Conservation (phyloP, 2,329 filamentous ascomycete species). For the Aspergillus vadensis region DNA sequence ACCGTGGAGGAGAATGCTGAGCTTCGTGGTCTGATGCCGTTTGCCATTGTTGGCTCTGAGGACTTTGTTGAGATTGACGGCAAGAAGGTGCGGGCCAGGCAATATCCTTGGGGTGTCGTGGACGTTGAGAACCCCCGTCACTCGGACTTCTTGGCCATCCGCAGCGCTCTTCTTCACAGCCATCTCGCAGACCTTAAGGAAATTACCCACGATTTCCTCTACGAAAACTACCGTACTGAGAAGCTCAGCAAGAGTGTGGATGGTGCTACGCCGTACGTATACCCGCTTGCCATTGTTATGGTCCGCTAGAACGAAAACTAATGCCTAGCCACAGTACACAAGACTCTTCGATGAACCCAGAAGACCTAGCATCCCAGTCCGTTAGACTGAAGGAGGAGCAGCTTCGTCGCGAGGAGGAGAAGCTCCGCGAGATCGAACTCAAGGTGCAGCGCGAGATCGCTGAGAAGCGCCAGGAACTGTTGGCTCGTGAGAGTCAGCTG, state of each 20-base stretch:
- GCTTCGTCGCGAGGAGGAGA: slow-evolving; percentile 98
- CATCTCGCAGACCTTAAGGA: slow-evolving; percentile 98
- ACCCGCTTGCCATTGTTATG: not conserved
- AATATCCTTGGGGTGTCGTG: slow-evolving; percentile 98
- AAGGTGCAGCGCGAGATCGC: slow-evolving; percentile 99
- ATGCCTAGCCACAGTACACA: slow-evolving; percentile 37
- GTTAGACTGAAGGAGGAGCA: slow-evolving; percentile 99
- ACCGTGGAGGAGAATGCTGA: slow-evolving; percentile 99
- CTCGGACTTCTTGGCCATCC: slow-evolving; percentile 96
- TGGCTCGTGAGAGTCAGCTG: slow-evolving; percentile 96
- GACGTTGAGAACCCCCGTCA: slow-evolving; percentile 99
- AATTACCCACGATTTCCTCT: slow-evolving; percentile 99
- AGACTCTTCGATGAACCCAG: slow-evolving; percentile 94
- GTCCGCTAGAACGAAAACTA: slow-evolving; percentile 12
- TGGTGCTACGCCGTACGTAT: slow-evolving; percentile 79
- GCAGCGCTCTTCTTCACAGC: slow-evolving; percentile 94
- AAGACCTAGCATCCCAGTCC: slow-evolving; percentile 93
- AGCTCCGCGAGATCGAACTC: slow-evolving; percentile 97
- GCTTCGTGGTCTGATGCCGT: slow-evolving; percentile 95
- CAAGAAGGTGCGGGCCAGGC: slow-evolving; percentile 86
- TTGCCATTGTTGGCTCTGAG: slow-evolving; percentile 97
- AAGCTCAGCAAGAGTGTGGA: slow-evolving; percentile 99
- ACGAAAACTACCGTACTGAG: slow-evolving; percentile 99
- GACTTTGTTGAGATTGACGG: slow-evolving; percentile 93
- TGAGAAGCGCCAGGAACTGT: slow-evolving; percentile 97